A percentile compares a stretch with the other conserved stretches of the same genome.
These are phyloP conservation scores for Solanum commersonii DNA, from an alignment of 257 asterid species.

Conservation along the genomic window DNA sequence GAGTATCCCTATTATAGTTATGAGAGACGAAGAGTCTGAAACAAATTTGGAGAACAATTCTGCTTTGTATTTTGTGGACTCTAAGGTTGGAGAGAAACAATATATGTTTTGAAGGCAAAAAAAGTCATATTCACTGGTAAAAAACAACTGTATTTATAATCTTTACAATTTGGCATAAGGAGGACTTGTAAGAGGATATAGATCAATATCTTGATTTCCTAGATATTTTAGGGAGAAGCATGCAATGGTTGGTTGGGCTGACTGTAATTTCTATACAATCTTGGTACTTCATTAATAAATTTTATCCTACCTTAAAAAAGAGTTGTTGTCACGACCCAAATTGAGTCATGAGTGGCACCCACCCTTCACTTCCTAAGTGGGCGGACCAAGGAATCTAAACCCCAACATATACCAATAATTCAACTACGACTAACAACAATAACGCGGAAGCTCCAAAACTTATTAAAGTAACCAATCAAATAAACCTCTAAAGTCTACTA, in stretches of 20 bases:
- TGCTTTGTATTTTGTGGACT: not conserved
- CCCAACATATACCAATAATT: no score
- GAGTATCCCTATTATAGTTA: not conserved
- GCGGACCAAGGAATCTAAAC: no score
- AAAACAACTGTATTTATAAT: not conserved
- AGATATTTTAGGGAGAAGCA: not conserved
- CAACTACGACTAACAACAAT: no score
- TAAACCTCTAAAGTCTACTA: no score
- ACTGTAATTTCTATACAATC: not conserved
- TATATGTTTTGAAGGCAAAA: not conserved
- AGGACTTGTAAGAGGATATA: not conserved
- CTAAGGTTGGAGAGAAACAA: not conserved
- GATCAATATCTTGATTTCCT: not conserved
- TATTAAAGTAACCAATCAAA: no score
- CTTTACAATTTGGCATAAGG: not conserved
- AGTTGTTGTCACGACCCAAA: no score
- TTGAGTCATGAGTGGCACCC: no score
- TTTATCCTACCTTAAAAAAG: not conserved
- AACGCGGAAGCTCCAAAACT: no score
- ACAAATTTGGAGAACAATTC: not conserved
- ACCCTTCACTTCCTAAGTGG: no score
- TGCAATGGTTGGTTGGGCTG: not conserved
- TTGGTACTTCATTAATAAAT: not conserved
- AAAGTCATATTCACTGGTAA: not conserved
- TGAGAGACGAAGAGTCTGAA: not conserved